phyloP scores from a whole-genome alignment of 495 filamentous ascomycete species.

The Amorphotheca resinae region DNA sequence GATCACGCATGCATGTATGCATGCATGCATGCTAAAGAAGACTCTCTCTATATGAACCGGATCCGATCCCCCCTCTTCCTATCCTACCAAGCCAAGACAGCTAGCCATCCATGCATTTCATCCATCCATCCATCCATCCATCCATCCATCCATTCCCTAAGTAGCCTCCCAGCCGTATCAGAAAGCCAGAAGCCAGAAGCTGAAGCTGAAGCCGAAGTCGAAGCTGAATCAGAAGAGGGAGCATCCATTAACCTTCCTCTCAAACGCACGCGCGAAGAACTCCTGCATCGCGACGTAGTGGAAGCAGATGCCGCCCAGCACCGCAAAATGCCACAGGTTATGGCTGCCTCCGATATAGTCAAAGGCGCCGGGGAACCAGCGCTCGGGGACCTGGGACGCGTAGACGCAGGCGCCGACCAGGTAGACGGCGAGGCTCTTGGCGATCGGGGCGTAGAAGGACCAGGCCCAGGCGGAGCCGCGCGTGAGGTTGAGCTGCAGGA shows the following conservation, averaged over 20 bases:
- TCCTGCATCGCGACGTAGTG: constrained; percentile 95
- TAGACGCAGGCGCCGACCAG: constrained; percentile 75
- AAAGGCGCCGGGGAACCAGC: constrained; percentile 83
- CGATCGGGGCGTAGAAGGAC: constrained; percentile 82
- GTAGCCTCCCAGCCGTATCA: too few relatives aligned
- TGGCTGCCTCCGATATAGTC: constrained; percentile 92
- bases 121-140: too few relatives aligned
- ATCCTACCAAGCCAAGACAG: too few relatives aligned
- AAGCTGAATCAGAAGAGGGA: too few relatives aligned
- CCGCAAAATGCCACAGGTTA: constrained; percentile 96
- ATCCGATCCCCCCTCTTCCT: too few relatives aligned
- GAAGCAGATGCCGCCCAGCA: constrained; percentile 90
- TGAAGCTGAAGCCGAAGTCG: too few relatives aligned
- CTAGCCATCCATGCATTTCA: too few relatives aligned
- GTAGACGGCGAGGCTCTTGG: constrained; percentile 78
- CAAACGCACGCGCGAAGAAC: constrained; percentile 80
- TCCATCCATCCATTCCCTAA: too few relatives aligned
- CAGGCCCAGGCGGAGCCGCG: constrained; percentile 62
- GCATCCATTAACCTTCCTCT: constrained; percentile 45
- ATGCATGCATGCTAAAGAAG: too few relatives aligned
- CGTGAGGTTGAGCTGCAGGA: constrained; percentile 66
- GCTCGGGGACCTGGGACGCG: constrained; percentile 86
- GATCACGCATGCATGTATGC: too few relatives aligned
- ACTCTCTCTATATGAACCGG: too few relatives aligned
- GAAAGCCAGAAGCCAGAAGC: too few relatives aligned